These are phyloP conservation scores for Pythium apleroticum DNA, from an alignment of 352 stramenopile species.

Conservation along the genomic window DNA sequence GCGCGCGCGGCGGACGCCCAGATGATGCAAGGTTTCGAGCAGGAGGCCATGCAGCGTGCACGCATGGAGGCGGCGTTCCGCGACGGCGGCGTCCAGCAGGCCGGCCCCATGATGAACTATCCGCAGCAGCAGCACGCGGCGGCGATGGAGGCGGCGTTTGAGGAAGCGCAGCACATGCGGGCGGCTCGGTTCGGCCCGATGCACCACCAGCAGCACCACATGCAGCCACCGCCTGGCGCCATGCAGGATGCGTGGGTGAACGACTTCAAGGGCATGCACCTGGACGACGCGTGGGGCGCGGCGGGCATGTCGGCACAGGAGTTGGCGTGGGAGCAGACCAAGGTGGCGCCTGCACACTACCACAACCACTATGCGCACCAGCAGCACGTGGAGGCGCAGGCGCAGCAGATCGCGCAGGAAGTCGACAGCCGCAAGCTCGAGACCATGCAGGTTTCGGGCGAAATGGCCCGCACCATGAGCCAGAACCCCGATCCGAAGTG, in stretches of 20 bases:
- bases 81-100: conserved; percentile 33
- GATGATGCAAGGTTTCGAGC: conserved; percentile 62
- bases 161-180: conserved; percentile 39
- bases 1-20: conserved; percentile 47
- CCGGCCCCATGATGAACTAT: conserved; percentile 37
- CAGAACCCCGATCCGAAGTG: conserved; percentile 79
- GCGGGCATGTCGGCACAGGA: conserved; percentile 62
- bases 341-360: conserved; percentile 38
- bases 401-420: conserved; percentile 26
- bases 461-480: conserved; percentile 78
- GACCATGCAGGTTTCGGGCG: conserved; percentile 52
- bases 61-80: conserved; percentile 72
- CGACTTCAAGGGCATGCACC: conserved; percentile 56
- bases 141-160: conserved; percentile 54
- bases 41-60: conserved; percentile 58
- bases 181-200: conserved; percentile 28
- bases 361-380: conserved; percentile 36
- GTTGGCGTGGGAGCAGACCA: conserved; percentile 61
- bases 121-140: conserved; percentile 48
- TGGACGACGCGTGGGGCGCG: conserved; percentile 66
- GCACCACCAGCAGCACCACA: conserved; percentile 42
- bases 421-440: conserved; percentile 32
- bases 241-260: conserved; percentile 67
- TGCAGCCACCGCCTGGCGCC: conserved; percentile 22
- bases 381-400: conserved; percentile 33